phyloP scores from a whole-genome alignment of 2,329 filamentous ascomycete species.

The Aspergillus sp. region DNA sequence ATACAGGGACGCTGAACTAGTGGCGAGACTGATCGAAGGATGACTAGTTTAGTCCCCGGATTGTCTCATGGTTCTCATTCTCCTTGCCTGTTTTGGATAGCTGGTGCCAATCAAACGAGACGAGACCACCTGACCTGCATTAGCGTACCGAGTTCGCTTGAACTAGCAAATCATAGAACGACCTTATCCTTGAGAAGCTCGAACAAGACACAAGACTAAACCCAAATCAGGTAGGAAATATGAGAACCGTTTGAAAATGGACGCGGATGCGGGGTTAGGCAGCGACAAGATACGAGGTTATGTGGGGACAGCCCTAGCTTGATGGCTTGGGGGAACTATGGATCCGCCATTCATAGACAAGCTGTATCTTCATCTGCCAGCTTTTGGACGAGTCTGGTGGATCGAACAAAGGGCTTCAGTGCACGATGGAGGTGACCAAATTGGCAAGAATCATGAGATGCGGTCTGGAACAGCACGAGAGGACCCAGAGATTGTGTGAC shows the following conservation, averaged over 20 bases:
- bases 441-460: background rate
- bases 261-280: background rate
- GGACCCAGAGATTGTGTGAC: background rate
- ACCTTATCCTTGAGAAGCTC: background rate
- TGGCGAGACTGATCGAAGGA: background rate
- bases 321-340: background rate
- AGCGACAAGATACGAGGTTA: background rate
- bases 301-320: background rate
- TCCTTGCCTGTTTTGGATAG: background rate
- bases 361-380: background rate
- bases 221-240: background rate
- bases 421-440: background rate
- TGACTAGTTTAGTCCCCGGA: background rate
- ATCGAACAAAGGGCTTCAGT: background rate
- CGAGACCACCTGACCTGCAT: background rate
- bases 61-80: background rate
- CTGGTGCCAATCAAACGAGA: background rate
- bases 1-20: background rate
- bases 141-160: background rate
- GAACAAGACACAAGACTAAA: background rate
- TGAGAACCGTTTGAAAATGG: background rate
- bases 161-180: background rate
- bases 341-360: background rate
- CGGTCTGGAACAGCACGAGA: background rate
- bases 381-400: background rate